Conservation (phyloP, 2,329 filamentous ascomycete species). For the Penicillium janthinellum region DNA sequence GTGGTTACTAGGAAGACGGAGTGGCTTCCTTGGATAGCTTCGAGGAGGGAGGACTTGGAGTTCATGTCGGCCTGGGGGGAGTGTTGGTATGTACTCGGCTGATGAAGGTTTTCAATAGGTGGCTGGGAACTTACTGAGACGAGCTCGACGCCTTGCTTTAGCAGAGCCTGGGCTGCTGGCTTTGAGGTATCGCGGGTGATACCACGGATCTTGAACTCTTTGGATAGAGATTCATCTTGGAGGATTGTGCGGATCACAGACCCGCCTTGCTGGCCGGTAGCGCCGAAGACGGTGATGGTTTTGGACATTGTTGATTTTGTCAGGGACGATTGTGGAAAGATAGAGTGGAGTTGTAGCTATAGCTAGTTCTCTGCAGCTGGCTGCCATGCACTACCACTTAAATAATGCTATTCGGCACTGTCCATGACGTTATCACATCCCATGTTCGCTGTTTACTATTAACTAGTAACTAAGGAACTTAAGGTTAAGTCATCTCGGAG, state of each 20-base stretch:
- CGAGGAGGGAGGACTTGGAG: not conserved
- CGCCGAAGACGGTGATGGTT: slow-evolving; percentile 57
- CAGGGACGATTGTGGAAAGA: not conserved
- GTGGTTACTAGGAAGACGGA: slow-evolving; percentile 52
- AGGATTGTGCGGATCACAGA: slow-evolving; percentile 54
- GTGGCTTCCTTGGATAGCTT: not conserved
- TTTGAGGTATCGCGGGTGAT: slow-evolving; percentile 56
- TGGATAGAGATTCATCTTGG: slow-evolving; percentile 46
- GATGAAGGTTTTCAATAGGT: too few relatives aligned
- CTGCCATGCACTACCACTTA: not conserved
- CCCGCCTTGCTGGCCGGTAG: slow-evolving; percentile 63
- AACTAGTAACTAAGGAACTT: not conserved
- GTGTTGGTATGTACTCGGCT: slow-evolving; percentile 47
- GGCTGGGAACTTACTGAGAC: slow-evolving; percentile 39
- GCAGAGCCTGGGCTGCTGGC: slow-evolving; percentile 49
- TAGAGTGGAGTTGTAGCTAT: not conserved
- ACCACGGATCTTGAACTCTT: slow-evolving; percentile 56
- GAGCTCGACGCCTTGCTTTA: slow-evolving; percentile 53
- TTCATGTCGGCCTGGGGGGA: not conserved
- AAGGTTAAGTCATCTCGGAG: not conserved
- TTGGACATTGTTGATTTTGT: slow-evolving; percentile 23
- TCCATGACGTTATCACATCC: not conserved
- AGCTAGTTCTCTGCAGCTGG: not conserved
- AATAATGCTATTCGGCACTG: not conserved
- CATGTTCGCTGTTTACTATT: too few relatives aligned